These are phyloP conservation scores for Whalleya microplaca DNA, from an alignment of 2,329 filamentous ascomycete genomes.

Conservation along the genomic window DNA sequence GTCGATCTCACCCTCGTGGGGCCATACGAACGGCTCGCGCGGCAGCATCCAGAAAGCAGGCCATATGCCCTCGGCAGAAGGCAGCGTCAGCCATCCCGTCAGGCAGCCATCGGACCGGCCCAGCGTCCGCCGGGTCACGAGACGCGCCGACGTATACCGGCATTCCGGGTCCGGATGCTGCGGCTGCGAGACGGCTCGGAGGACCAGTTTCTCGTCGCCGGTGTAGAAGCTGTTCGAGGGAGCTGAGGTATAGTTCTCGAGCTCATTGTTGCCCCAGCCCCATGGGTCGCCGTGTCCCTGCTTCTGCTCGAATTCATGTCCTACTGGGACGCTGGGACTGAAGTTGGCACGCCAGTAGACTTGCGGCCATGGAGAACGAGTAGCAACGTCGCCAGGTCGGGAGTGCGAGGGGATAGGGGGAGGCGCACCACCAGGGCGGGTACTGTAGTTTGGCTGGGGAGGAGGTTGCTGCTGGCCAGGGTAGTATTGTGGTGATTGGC, in stretches of 20 bases:
- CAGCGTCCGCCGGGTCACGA: constrained; percentile 57
- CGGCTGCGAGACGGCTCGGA: constrained; percentile 52
- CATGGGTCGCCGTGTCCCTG: constrained; percentile 55
- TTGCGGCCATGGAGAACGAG: constrained; percentile 12
- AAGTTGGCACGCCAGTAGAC: constrained; percentile 60
- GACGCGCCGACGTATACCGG: constrained; percentile 58
- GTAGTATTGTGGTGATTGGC: constrained; percentile 6
- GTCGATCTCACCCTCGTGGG: constrained; percentile 62
- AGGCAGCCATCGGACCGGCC: constrained; percentile 55
- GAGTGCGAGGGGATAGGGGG: constrained; percentile 29
- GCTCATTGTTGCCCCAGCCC: constrained; percentile 66
- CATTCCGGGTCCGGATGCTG: constrained; percentile 40
- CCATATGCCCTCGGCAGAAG: constrained; percentile 61
- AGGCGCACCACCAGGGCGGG: constrained; percentile 20
- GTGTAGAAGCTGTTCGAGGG: constrained; percentile 59
- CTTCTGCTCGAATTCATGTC: constrained; percentile 57
- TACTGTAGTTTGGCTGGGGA: constrained; percentile 22
- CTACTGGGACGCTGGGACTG: constrained; percentile 48
- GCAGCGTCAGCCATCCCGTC: constrained; percentile 53
- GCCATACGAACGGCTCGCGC: constrained; percentile 61
- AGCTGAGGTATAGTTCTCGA: constrained; percentile 58
- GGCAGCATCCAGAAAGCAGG: constrained; percentile 66
- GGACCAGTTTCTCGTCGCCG: constrained; percentile 52
- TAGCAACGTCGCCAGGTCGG: constrained; percentile 4
- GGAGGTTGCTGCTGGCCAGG: constrained; percentile 12